A percentile compares a stretch with the other conserved stretches of the same genome.
Conservation (phyloP, 1,284 basidiomycete genomes). For the Cerrena zonata region DNA sequence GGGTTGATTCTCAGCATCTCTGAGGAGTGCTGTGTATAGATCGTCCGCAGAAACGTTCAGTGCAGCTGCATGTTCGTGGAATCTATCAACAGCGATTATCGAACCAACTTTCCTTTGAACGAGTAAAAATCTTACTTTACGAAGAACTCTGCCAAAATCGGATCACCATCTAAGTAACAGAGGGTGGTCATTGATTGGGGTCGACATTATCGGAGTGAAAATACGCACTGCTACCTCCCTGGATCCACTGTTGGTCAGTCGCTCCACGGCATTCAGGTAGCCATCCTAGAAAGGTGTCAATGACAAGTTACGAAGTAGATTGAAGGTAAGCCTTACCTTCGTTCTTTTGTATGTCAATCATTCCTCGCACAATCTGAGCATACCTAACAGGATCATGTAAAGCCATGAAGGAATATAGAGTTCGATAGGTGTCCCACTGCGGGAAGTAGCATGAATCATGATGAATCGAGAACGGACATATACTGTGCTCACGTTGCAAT, state of each 20-base stretch:
- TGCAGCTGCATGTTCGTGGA: constrained; percentile 38
- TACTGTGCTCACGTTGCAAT: constrained; percentile 56
- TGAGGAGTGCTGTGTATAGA: constrained; percentile 48
- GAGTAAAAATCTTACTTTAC: too few relatives aligned
- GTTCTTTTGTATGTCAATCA: constrained; percentile 62
- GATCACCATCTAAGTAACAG: constrained; percentile 56
- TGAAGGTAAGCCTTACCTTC: constrained; percentile 39
- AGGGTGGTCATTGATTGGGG: too few relatives aligned
- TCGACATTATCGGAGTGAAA: too few relatives aligned
- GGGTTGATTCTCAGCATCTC: constrained; percentile 54
- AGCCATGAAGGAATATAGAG: constrained; percentile 53
- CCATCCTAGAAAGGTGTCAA: constrained; percentile 37
- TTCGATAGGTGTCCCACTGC: constrained; percentile 63
- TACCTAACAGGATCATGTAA: constrained; percentile 55
- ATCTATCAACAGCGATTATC: constrained; percentile 36
- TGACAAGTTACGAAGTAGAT: background rate
- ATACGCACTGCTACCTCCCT: constrained; percentile 57
- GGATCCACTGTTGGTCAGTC: constrained; percentile 43
- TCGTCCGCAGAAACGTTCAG: constrained; percentile 44
- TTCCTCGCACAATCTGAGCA: constrained; percentile 51
- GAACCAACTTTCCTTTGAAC: too few relatives aligned
- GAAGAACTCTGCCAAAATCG: constrained; percentile 59
- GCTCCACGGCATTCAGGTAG: constrained; percentile 59
- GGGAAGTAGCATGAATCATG: background rate
- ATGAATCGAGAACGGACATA: background rate